Base-by-base conservation (phyloP, 2,329 filamentous ascomycete genomes). In the Trichoderma atroviride region DNA sequence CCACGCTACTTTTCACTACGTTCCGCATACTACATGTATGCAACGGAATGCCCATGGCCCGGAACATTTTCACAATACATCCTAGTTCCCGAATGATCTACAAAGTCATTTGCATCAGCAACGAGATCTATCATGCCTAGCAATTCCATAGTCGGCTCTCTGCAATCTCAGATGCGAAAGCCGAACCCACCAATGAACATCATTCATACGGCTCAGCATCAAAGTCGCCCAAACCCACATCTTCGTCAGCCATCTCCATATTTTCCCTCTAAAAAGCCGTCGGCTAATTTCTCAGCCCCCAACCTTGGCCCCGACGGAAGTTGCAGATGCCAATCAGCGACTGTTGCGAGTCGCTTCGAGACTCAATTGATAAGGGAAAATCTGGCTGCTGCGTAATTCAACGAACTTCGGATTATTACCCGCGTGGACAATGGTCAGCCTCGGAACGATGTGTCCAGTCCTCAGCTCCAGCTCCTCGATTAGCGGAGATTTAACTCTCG, bases 381-480 rank as follows among this genome's bases (percentile, higher is more conserved):
- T 19, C 40, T 43, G 37, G 19, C 33, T 27, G 63, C 47, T 40
- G 27, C 40, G 40, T 43, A 43, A 58, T 66, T 22, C 2, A 35
- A 14, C 43, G n/a, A 33, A 31, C n/a, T n/a, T 13, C 37, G 14
- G 63, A 58, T 27, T 58, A 66, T 66, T 58, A 66, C 63, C 63
- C 63, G 63, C 47, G 63, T n/a, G 19, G 35, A 33, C 19, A n/a
- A 58, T 66, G 63, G 53, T 35, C 61, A 64, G 61, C 61, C 31
- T 66, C 63, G 63, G 63, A 16, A 22, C 14, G 24, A 58, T 66
- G 27, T 37, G 47, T 43, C 52, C 37, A 65, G 50, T 66, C 53
- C 63, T 66, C 37, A 58, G 63, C 63, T 66, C 53, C 37, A 58
- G 53, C 63, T 66, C 53, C 63, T 11, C 55, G 13, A 55, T 57